Percentiles rank a stretch among this genome's conserved stretches.
These are phyloP conservation scores for Hypoxylon subgilvum DNA, from an alignment of 495 filamentous ascomycete species.

Conservation along the genomic window DNA sequence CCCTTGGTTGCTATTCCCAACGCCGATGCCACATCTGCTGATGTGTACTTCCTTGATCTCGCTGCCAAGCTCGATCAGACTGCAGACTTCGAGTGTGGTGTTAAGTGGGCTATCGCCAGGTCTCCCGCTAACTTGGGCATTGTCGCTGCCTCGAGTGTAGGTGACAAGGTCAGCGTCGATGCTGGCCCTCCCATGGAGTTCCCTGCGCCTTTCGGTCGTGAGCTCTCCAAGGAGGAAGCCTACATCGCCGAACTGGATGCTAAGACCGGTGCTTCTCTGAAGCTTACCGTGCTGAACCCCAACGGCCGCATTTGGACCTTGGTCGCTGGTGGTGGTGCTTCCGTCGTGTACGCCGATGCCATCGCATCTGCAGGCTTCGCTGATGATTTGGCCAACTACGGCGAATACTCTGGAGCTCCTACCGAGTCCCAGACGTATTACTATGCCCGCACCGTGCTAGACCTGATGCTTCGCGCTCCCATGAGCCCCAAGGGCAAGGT, in stretches of 20 bases:
- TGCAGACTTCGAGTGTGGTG: constrained; percentile 98
- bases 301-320: constrained; percentile 95
- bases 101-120: constrained; percentile 96
- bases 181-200: constrained; percentile 98
- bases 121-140: constrained; percentile 86
- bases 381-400: constrained; percentile 97
- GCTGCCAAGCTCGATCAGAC: constrained; percentile 99
- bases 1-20: constrained; percentile 98
- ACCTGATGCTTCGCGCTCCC: constrained; percentile 96
- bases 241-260: constrained; percentile 98
- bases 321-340: constrained; percentile 98
- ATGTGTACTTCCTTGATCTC: constrained; percentile 97
- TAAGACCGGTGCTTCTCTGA: constrained; percentile 98
- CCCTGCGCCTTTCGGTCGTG: constrained; percentile 97
- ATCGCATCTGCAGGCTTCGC: constrained; percentile 97
- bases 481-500: constrained; percentile 89
- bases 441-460: constrained; percentile 94
- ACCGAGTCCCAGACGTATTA: constrained; percentile 98
- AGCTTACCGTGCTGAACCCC: constrained; percentile 93
- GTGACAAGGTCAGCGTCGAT: constrained; percentile 87
- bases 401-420: constrained; percentile 98
- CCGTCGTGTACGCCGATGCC: constrained; percentile 98
- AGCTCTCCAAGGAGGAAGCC: constrained; percentile 96
- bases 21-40: constrained; percentile 83
- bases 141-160: constrained; percentile 59